These are phyloP conservation scores for Prunella vulgaris DNA, from an alignment of 257 asterid species.

Conservation along the genomic window DNA sequence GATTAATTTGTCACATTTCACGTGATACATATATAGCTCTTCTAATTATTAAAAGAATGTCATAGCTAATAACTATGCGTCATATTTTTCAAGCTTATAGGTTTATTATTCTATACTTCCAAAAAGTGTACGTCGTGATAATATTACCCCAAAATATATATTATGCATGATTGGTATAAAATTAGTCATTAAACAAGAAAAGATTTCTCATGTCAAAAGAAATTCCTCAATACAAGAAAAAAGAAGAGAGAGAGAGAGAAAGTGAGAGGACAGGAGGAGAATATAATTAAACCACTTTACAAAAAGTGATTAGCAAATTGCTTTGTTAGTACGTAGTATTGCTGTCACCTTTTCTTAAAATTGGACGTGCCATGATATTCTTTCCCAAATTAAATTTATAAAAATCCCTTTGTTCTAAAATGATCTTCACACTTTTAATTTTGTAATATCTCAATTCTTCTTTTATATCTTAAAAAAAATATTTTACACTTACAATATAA, in stretches of 20 bases:
- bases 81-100: not conserved
- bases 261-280: constrained; percentile 21
- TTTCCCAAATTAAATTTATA: not conserved
- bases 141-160: not conserved
- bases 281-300: constrained; percentile 35
- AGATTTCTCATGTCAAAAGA: constrained; percentile 25
- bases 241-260: constrained; percentile 5
- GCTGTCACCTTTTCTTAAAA: constrained; percentile 8
- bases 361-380: not conserved
- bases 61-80: not conserved
- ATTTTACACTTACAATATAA: too few relatives aligned
- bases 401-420: too few relatives aligned
- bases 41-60: not conserved
- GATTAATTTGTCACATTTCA: not conserved
- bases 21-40: too few relatives aligned
- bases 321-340: constrained; percentile 22
- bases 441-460: too few relatives aligned
- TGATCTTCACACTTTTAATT: too few relatives aligned
- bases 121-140: constrained; percentile 6
- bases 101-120: constrained; percentile 8
- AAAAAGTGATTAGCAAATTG: constrained; percentile 39
- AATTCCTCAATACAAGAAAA: constrained; percentile 28
- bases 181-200: constrained; percentile 9
- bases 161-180: not conserved
- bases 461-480: too few relatives aligned